Evolutionary conservation across 345 rosid species (phyloP), one percentile per base, ranked within the genome.

Genomic region (Schrenkiella parvula): DNA sequence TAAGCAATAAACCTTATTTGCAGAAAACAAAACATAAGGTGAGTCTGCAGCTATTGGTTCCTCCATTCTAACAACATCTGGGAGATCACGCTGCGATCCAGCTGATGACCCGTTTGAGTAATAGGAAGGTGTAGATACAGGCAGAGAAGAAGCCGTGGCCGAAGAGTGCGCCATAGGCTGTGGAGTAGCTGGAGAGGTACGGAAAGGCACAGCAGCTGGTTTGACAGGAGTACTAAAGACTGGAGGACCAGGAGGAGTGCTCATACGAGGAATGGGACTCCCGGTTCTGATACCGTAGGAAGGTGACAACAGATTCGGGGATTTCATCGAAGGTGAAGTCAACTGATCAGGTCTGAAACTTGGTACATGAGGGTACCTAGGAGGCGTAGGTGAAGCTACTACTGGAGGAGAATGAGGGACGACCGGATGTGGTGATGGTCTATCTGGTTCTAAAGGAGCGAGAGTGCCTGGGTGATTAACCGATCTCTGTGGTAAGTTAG

Each of bases 181-280:
- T 59, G 97, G 98, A 78, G 92, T 87, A 70, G 93, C 84, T 34
- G 96, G 99, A 8, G 96, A 88, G 21, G 88, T 86, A 54, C 92
- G 88, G 67, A 95, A 89, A 75, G 99, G 97, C 68, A 91, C 96
- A 74, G 96, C 90, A 68, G 99, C 96, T 41, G 96, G 96, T 28
- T 92, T 81, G 50, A 95, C 90, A 9, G 99, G 99, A 14, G 96
- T 86, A 56, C 78, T 81, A 73, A 95, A 95, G 18, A 91, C 85
- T 9, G 95, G 96, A 73, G 99, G 98, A 39, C 96, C 96, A 21
- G 96, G 98, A 0, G 98, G 96, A 23, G 93, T 91, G 82, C 98
- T 95, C 78, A 89, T 10, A 68, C 87, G 97, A 76, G 96, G 84
- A 64, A 80, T 35, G 6, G 88, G 82, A 69, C 91, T 88, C 14